phyloP scores from a whole-genome alignment of 139 green algal genomes.

The Dunaliella primolecta region DNA sequence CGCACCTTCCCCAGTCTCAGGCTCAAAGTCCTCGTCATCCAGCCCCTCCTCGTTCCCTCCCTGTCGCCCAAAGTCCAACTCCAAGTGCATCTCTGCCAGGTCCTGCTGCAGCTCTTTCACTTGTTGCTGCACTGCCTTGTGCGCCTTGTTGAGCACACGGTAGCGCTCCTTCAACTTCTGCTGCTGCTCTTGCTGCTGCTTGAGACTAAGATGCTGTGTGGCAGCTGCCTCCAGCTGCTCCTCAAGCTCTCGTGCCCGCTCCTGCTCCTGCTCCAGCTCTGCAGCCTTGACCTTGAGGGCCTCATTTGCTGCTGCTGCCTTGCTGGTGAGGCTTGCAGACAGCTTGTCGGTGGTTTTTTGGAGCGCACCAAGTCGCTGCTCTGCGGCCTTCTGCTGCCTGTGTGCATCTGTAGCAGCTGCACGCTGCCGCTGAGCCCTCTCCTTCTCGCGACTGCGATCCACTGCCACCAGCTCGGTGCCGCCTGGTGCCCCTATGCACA shows the following conservation, averaged over 20 bases:
- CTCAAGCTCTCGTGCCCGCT: background rate
- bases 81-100: background rate
- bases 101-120: slow-evolving; percentile 6
- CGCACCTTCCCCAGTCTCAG: background rate
- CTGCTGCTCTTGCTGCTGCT: background rate
- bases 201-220: background rate
- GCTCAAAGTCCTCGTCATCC: background rate
- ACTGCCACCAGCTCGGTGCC: background rate
- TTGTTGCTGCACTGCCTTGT: background rate
- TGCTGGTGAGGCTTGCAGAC: background rate
- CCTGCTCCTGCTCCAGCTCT: background rate
- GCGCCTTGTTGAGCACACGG: background rate
- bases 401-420: background rate
- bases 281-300: background rate
- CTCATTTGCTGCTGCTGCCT: background rate
- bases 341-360: background rate
- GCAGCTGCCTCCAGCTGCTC: background rate
- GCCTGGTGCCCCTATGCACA: background rate
- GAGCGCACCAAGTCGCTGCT: background rate
- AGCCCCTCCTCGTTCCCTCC: background rate
- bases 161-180: background rate
- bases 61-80: background rate
- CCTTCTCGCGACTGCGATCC: background rate
- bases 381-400: background rate
- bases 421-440: background rate